A percentile compares a stretch with the other conserved stretches of the same genome.
These are phyloP conservation scores for Meyerozyma athensensis DNA, from an alignment of 1,139 yeast genomes.

Conservation along the genomic window DNA sequence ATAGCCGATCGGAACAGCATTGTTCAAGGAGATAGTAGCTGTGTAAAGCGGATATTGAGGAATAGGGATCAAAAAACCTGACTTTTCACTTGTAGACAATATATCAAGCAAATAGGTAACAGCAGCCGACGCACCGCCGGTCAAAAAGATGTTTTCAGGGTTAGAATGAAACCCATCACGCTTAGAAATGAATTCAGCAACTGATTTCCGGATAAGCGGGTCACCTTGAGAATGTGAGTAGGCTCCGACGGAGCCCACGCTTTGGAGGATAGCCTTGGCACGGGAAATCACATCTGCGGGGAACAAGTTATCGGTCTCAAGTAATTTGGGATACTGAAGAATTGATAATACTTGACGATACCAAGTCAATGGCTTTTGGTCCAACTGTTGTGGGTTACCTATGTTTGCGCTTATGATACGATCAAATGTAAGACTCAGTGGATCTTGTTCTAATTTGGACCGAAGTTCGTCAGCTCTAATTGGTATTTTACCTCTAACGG, in stretches of 20 bases:
- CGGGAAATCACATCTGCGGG: conserved; percentile 72
- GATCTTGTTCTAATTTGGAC: conserved; percentile 39
- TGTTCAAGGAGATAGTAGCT: conserved; percentile 79
- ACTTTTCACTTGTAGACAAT: conserved; percentile 56
- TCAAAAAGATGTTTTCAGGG: conserved; percentile 72
- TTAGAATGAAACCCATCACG: conserved; percentile 65
- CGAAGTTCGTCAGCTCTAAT: conserved; percentile 83
- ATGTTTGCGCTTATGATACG: conserved; percentile 84
- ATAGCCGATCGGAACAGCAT: conserved; percentile 84
- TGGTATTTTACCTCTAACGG: conserved; percentile 94
- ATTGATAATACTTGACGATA: conserved; percentile 85
- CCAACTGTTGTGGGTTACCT: conserved; percentile 96
- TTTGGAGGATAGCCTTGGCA: conserved; percentile 54
- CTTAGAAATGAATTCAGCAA: conserved; percentile 70
- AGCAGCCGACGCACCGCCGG: conserved; percentile 93
- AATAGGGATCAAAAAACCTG: conserved; percentile 91
- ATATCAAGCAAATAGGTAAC: conserved; percentile 72
- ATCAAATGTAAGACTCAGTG: conserved; percentile 66
- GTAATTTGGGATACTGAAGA: conserved; percentile 75
- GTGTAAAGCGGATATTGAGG: conserved; percentile 98
- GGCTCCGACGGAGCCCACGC: conserved; percentile 85
- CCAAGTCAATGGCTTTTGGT: conserved; percentile 92
- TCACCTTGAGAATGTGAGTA: conserved; percentile 93
- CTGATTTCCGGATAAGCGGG: conserved; percentile 60
- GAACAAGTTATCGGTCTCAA: conserved; percentile 37